Evolutionary conservation across 225 moss, liverwort and hornwort species (phyloP), one percentile per base, ranked within the genome.

Genomic region (Pleurozium schreberi): DNA sequence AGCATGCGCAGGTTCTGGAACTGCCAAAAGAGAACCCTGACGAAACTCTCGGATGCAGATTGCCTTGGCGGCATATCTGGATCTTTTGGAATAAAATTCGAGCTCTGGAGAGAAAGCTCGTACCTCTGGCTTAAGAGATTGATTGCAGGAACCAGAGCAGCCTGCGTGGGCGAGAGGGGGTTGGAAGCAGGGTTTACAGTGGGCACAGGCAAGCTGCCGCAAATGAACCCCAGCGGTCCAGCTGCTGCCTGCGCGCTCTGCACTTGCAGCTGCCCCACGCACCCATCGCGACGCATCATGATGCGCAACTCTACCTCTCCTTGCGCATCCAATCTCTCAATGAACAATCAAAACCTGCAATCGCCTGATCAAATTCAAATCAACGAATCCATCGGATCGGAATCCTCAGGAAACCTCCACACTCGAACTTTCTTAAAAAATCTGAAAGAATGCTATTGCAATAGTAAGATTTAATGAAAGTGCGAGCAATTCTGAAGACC

Each of bases 1-100:
- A 99, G 95, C 96, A 99, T 99, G 64, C 99, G 95, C 90, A 99
- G 82, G 87, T 96, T 97, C 82, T 99, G 96, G 57, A 99, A 99
- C 90, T 99, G 96, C 97, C 96, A 99, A 86, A 95, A 96, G 69
- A 99, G 93, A 68, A 99, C 96, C 88, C 99, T 92, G 27, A 99
- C 93, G 82, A 97, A 97, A 49, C 89, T 93, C 85, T 99, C 97
- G 38, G 96, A 89, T 75, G 94, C 91, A 40, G 94, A 90, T 75
- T 96, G 92, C 87, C 99, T 95, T 49, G 96, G 96, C 8, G 93
- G 96, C 36, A 93, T 90, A 57, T 97, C 97, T 42, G 95, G 91
- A 64, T 96, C 97, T 75, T 96, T 96, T 25, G 95, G 96, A 47
- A 94, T 91, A 83, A 95, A 99, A 52, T 96, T 93, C n/a, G 94